Conservation (phyloP, 306 rosid species). For the Neltuma alba region DNA sequence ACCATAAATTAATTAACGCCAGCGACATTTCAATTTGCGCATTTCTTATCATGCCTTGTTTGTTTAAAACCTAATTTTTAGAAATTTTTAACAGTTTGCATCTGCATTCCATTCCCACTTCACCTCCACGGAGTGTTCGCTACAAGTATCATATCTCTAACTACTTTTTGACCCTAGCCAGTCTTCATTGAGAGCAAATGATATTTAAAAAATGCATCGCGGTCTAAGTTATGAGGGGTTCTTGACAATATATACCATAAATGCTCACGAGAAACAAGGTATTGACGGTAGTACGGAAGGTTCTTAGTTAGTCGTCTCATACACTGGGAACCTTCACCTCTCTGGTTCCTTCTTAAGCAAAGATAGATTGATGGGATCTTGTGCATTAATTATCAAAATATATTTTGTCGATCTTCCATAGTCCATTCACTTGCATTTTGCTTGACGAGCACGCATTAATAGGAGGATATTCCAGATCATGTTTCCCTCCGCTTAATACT, state of each 20-base stretch:
- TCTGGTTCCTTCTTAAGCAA: background rate
- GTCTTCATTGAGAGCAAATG: no score
- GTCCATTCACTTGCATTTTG: no score
- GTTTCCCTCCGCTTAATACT: background rate
- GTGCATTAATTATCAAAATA: background rate
- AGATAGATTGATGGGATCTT: background rate
- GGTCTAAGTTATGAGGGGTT: background rate
- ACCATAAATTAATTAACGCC: background rate
- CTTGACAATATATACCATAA: no score
- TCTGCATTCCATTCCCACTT: background rate
- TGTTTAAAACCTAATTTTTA: conserved; percentile 25
- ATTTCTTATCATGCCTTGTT: background rate
- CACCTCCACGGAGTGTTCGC: background rate
- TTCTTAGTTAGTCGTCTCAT: background rate
- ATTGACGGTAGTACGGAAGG: background rate
- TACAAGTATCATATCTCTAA: background rate
- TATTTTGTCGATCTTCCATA: no score
- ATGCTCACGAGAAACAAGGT: no score
- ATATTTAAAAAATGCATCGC: no score
- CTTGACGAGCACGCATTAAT: background rate
- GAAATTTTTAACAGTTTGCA: no score
- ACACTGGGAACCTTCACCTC: background rate
- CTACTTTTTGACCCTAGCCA: no score
- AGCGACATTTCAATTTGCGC: background rate
- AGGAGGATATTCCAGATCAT: background rate